Conservation (phyloP, 164 flowering plant species). For the Tetrastigma voinierianum region DNA sequence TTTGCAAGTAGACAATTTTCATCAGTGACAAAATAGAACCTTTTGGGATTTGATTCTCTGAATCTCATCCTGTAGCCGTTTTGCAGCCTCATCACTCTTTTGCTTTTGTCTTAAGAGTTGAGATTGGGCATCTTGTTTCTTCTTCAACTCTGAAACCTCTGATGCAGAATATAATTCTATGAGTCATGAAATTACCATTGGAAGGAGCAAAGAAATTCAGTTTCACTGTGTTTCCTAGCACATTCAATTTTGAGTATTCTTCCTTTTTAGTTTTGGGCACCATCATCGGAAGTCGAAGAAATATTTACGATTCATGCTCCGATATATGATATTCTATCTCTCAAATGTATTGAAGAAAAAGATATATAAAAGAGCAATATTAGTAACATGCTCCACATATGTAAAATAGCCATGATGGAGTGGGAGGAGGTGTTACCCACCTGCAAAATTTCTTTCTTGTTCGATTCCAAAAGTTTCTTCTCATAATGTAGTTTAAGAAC, state of each 20-base stretch:
- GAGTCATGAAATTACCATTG: constrained; percentile 27
- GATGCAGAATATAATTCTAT: constrained; percentile 7
- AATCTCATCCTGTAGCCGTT: constrained; percentile 86
- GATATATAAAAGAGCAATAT: not conserved
- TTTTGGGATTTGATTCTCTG: constrained; percentile 90
- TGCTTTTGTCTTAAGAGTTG: constrained; percentile 92
- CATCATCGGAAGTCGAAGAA: constrained; percentile 78
- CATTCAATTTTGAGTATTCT: constrained; percentile 75
- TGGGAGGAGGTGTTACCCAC: too few relatives aligned
- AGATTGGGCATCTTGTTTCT: constrained; percentile 97
- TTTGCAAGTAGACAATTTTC: not conserved
- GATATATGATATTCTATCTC: too few relatives aligned
- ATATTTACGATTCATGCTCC: constrained; percentile 58
- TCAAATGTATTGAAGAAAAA: constrained; percentile 9
- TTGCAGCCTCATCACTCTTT: constrained; percentile 96
- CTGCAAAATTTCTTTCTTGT: constrained; percentile 77
- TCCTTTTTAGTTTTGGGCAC: constrained; percentile 86
- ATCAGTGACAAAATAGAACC: constrained; percentile 35
- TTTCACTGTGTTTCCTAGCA: constrained; percentile 76
- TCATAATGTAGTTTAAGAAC: constrained; percentile 92
- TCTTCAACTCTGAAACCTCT: constrained; percentile 89
- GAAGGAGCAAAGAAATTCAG: not conserved
- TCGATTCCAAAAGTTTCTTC: constrained; percentile 90
- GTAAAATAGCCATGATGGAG: too few relatives aligned
- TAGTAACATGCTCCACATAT: not conserved